phyloP scores from a whole-genome alignment of 495 filamentous ascomycete species.

The Tuber aestivum region DNA sequence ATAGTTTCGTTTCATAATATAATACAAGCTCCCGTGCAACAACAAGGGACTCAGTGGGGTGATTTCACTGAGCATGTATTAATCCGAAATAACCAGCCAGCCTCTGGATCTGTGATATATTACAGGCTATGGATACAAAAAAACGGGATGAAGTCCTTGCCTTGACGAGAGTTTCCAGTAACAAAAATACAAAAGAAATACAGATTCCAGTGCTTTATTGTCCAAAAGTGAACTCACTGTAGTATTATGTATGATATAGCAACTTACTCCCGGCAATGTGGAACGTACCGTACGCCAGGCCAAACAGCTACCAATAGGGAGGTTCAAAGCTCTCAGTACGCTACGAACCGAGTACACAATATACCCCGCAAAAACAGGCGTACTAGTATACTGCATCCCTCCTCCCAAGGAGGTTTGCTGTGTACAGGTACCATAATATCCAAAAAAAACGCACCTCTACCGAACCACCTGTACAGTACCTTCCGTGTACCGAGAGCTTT shows the following conservation, averaged over 20 bases:
- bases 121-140: neutral
- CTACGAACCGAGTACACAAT: no score
- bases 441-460: no score
- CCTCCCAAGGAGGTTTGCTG: no score
- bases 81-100: neutral
- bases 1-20: slow-evolving; percentile 8
- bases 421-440: no score
- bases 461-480: no score
- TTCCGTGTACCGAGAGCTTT: no score
- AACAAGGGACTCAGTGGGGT: neutral
- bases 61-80: neutral
- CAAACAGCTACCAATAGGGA: no score
- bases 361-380: no score
- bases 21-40: neutral
- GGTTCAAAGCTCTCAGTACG: no score
- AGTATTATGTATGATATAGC: neutral
- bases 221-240: neutral
- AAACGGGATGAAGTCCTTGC: neutral
- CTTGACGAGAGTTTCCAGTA: neutral
- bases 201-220: neutral
- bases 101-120: neutral
- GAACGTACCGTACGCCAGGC: neutral
- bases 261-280: neutral
- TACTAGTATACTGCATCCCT: no score
- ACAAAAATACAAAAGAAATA: neutral